Percentiles rank a stretch among this genome's conserved stretches.
Evolutionary conservation across 2,329 filamentous ascomycete genomes (phyloP).

Genomic region (Aspergillus ruber): DNA sequence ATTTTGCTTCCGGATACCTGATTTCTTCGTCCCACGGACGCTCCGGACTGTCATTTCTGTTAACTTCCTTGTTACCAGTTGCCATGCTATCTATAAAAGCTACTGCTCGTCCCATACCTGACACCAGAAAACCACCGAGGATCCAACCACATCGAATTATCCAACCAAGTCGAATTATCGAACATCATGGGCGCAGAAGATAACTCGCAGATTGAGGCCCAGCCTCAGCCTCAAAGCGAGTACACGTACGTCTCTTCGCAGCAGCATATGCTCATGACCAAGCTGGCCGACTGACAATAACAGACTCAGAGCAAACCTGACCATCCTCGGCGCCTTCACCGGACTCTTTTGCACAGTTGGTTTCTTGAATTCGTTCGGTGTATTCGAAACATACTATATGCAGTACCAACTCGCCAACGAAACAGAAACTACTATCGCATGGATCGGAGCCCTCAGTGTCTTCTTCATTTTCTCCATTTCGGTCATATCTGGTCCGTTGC

Average conservation of each 20-base stretch:
- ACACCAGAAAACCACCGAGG: no score
- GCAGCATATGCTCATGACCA: background rate
- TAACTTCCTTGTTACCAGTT: background rate
- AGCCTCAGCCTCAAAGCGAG: constrained; percentile 10
- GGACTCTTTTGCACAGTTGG: constrained; percentile 32
- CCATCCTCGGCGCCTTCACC: constrained; percentile 23
- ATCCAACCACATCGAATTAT: background rate
- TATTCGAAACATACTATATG: constrained; percentile 30
- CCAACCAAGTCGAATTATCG: background rate
- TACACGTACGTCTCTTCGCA: constrained; percentile 15
- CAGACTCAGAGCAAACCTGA: constrained; percentile 21
- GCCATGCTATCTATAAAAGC: background rate
- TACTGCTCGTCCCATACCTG: background rate
- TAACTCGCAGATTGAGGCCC: background rate
- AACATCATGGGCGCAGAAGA: background rate
- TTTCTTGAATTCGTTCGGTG: constrained; percentile 33
- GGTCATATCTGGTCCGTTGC: constrained; percentile 19
- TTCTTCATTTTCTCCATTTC: constrained; percentile 28
- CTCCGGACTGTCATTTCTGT: background rate
- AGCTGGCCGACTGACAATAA: background rate
- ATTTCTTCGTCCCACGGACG: background rate
- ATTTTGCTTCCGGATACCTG: background rate
- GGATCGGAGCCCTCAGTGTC: constrained; percentile 26
- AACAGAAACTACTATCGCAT: constrained; percentile 26
- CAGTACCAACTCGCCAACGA: constrained; percentile 16